Percentiles rank a stretch among this genome's conserved stretches.
Evolutionary conservation across 495 filamentous ascomycete species (phyloP).

Genomic region (Aspergillus conjunctus): DNA sequence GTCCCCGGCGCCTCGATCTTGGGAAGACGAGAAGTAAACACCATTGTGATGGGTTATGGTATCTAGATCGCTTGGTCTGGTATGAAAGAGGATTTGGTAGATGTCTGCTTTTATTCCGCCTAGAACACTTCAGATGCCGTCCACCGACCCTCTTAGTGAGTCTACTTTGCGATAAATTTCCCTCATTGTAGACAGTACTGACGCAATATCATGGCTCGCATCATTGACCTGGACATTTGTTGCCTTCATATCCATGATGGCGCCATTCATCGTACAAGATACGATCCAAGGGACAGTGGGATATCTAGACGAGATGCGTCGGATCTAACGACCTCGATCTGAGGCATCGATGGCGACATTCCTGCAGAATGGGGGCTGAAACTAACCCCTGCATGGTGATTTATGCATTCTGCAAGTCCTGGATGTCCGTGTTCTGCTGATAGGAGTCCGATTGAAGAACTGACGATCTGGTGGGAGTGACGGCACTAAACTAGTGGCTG

Average conservation of each 20-base stretch:
- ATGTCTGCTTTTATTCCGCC: conserved; percentile 1
- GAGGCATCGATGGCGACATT: not conserved
- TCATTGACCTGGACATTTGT: not conserved
- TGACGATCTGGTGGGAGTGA: not conserved
- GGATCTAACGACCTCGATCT: not conserved
- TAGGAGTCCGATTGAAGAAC: not conserved
- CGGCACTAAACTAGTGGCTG: conserved; percentile 5
- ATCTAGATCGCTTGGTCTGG: not conserved
- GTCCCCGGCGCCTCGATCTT: conserved; percentile 4
- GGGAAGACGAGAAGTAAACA: conserved; percentile 14
- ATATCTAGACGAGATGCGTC: not conserved
- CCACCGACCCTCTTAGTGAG: no score
- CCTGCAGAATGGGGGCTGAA: not conserved
- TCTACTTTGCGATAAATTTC: not conserved
- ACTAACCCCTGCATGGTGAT: not conserved
- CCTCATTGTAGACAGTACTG: not conserved
- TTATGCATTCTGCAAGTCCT: no score
- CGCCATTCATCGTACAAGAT: not conserved
- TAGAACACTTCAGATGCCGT: not conserved
- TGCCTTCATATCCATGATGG: not conserved
- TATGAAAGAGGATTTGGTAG: not conserved
- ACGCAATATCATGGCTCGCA: not conserved
- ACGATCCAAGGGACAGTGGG: not conserved
- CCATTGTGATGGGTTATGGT: conserved; percentile 13
- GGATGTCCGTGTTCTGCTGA: conserved; percentile 1